Evolutionary conservation across 2,329 filamentous ascomycete genomes (phyloP), one percentile per base, ranked within the genome.

Genomic region (Aspergillus pseudoterreus): DNA sequence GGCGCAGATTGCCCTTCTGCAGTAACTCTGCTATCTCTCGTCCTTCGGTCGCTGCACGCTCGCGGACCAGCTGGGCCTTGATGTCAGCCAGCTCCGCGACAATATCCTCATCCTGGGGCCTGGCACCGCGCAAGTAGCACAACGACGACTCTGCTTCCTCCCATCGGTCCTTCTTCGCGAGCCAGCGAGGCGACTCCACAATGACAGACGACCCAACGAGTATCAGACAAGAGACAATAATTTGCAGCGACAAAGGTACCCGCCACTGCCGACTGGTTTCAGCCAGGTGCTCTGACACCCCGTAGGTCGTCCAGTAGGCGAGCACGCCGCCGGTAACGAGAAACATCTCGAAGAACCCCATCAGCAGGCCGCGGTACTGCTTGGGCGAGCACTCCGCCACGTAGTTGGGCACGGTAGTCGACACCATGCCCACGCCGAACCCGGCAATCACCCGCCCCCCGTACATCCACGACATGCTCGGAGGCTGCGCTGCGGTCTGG

Each of bases 261-360:
- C 45, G 21, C 33, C 36, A 48, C 24, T 48, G 45, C 17, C 21
- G 39, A 12, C 36, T 48, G 39, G 45, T 48, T 27, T 36, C 33
- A 5, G 17, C 45, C 6, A 48, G 35, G 14, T 48, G 45, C 36
- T 22, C n/a, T 8, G 45, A 48, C 4, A 19, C 12, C 17, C 45
- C 36, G 22, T 48, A 48, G 35, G 45, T 47, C 4, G 44, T 47
- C 44, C 44, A 47, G 32, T 47, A 47, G 19, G 44, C 44, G 6
- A 47, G 44, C 9, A 47, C 30, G 32, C 30, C 32, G 21, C 44
- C 44, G 9, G 32, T 19, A 22, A 47, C 44, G 32, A 47, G 44
- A n/a, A 47, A 47, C 44, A 47, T 47, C 17, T 47, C 44, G 11
- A 47, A 47, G 44, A 47, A 47, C 14, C 32, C 44, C 44, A 47